Evolutionary conservation across 1,139 yeast species (phyloP), one percentile per base, ranked within the genome.

Genomic region (Debaryomyces coudertii): DNA sequence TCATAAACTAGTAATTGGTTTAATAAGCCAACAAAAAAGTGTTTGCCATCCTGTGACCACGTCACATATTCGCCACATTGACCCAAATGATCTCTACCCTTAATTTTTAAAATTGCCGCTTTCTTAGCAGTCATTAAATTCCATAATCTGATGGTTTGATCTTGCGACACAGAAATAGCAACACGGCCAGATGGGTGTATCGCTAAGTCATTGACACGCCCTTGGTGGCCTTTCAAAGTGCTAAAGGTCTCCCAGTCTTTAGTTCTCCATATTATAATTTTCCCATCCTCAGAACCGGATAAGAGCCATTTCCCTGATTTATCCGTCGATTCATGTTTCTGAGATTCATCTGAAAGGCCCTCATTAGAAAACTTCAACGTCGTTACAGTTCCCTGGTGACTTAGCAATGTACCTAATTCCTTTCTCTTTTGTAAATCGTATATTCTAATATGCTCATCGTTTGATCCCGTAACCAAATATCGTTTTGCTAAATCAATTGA

Each of bases 201-300:
- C 29, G 92, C 87, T 42, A 93, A 61, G 64, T 90, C 98, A 56
- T 86, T 87, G 35, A 95, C 79, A 46, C 85, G 76, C 23, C 82
- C 90, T 23, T 75, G 75, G 63, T 90, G 97, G 4, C 97, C 97
- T 67, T 90, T 90, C 63, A 95, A 73, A 22, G 85, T 84, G 2
- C 95, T 96, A 62, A 90, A 84, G 41, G 84, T 78, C 62, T 93
- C 98, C 99, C 99, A 93, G 66, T 95, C 99, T 62, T 89, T 90
- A 5, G 95, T 87, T 66, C 99, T 79, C 99, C 99, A 93, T 44
- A 93, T 80, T 50, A 90, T 82, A 45, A 95, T 85, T 52, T 83
- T 86, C 34, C 97, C 96, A 63, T 93, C 99, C 46, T 88, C 96
- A 4, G 93, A 88, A 0, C 95, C 96, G 14, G 95, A 86, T 36